Base-by-base conservation (phyloP, 768 basidiomycete genomes). In the Trametes meyenii region DNA sequence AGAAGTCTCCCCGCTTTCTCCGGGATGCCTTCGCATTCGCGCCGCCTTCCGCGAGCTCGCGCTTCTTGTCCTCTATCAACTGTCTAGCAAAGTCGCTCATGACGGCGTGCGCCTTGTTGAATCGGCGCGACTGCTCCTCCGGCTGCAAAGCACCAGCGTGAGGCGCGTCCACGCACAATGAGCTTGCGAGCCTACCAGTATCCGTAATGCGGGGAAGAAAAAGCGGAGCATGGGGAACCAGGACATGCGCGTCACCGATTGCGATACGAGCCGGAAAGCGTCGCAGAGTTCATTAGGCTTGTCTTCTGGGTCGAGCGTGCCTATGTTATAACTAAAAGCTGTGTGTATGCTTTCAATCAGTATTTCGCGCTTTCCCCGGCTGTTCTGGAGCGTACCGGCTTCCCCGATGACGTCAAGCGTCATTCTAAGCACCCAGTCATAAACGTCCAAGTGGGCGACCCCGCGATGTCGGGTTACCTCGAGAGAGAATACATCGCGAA, bases 361-460 rank as follows among this genome's bases (percentile, higher is more conserved):
- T n/a, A n/a, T n/a, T n/a, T n/a, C n/a, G n/a, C n/a, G n/a, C n/a
- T n/a, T n/a, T n/a, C n/a, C n/a, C n/a, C n/a, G n/a, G n/a, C n/a
- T n/a, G n/a, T n/a, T n/a, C n/a, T 21, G 44, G 6, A 17, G 50
- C 53, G 10, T 29, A 76, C 78, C 78, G 14, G 79, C 69, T 43
- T 74, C 72, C 10, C 77, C 77, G 24, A 80, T 78, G 36, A 79
- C 71, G 53, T 80, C 78, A 16, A 80, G 68, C 0, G 79, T 77
- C 61, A 71, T 67, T 61, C 64, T 69, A 54, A 64, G 70, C 13
- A 78, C 52, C 74, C 77, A 77, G 0, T 69, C 63, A 5, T 72
- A 58, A 17, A 74, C 58, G 36, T 80, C 73, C 12, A 78, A 67
- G 10, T 68, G 66, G 1, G 61, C 63, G 14, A 62, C 51, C 4